Base-by-base conservation (phyloP, 371 early-diverging fungal species). In the Mortierella sp. region DNA sequence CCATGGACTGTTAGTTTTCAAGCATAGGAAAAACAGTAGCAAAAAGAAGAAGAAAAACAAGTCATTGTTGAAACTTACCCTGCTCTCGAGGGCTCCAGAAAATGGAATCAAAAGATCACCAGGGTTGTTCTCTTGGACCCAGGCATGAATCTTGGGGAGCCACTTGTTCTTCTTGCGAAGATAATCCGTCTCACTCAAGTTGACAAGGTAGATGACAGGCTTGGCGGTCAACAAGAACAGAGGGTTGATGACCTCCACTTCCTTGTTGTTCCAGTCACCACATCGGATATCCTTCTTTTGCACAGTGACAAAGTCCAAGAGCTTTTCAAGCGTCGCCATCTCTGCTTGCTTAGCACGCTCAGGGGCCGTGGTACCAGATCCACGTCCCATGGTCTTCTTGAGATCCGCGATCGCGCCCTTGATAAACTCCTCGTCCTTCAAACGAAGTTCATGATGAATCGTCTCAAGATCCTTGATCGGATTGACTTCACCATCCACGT, bases 141-240 rank as follows among this genome's bases (percentile, higher is more conserved):
- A 97, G 39, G 84, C 88, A 84, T 96, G 94, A 82, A 97, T 93
- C 87, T 69, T 78, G 57, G 49, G 38, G 64, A 82, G 58, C 82
- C 84, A 90, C 84, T 89, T 86, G 83, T 90, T 84, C 86, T 89
- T 88, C 83, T 88, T 86, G 72, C 88, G 80, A 39, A 87, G 54
- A 71, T 89, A 96, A 52, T 94, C 94, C 8, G 83, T 67, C 79
- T 90, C 89, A 57, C 86, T 84, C 68, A 95, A 84, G 82, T 98
- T 98, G 63, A 89, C 90, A n/a, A 98, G 82, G 82, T 96, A 95
- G 31, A 96, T 89, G 61, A 96, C 91, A n/a, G 95, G 95, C 83
- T 98, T 98, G 27, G 95, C 93, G 19, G 97, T 94, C 47, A 98
- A 79, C 58, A 96, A 86, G 78, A 91, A 92, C 48, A 95, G 71